Percentiles rank a stretch among this genome's conserved stretches.
Evolutionary conservation across 371 early-diverging fungal species (phyloP).

Genomic region (Saksenaea oblongispora): DNA sequence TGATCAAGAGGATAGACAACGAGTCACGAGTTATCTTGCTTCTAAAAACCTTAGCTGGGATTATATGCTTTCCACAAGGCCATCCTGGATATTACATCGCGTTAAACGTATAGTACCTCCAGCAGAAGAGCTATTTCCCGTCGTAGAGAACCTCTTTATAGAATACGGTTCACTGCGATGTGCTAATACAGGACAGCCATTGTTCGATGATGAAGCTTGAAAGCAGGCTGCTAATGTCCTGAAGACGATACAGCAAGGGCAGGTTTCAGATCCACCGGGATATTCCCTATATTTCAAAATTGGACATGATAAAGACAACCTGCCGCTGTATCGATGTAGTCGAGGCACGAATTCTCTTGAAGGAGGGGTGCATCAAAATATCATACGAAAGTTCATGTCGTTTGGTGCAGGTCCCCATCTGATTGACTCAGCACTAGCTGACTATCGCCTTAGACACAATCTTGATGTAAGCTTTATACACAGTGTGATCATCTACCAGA

Average conservation of each 20-base stretch:
- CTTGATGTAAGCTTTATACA: too few relatives aligned
- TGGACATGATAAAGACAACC: too few relatives aligned
- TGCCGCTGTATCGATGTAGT: background rate
- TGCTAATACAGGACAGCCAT: background rate
- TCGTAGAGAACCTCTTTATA: background rate
- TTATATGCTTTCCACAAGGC: background rate
- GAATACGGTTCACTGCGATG: background rate
- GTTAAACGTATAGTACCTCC: background rate
- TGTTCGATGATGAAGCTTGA: background rate
- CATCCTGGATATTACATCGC: background rate
- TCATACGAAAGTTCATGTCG: too few relatives aligned
- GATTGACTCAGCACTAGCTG: too few relatives aligned
- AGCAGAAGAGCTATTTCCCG: background rate
- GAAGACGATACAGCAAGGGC: background rate
- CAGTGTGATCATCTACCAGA: too few relatives aligned
- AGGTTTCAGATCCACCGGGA: background rate
- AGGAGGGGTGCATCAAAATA: background rate
- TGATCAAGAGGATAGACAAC: background rate
- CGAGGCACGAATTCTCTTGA: background rate
- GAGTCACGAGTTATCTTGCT: background rate
- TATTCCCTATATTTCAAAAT: background rate
- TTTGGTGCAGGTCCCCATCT: too few relatives aligned
- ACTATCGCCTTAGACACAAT: too few relatives aligned
- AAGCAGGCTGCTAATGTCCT: background rate
- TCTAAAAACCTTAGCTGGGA: background rate